Evolutionary conservation across 805 yeast species (phyloP).

Genomic region (Maudiozyma saulgeensis): DNA sequence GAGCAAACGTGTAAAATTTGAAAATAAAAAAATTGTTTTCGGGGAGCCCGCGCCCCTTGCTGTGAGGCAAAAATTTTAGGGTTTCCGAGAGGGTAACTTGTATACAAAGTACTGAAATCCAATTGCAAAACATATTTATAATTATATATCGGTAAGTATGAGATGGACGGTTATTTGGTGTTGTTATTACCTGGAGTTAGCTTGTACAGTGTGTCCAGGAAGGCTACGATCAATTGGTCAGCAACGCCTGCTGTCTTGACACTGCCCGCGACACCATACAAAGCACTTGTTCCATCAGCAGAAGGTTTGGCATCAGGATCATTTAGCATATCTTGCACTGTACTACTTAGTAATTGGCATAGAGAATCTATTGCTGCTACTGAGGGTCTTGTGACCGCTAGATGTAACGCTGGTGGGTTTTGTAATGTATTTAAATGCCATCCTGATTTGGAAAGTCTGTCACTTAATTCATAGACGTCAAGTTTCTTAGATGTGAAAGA

Average conservation of each 20-base stretch:
- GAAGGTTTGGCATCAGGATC: conserved; percentile 23
- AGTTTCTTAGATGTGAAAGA: conserved; percentile 58
- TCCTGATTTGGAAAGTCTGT: conserved; percentile 42
- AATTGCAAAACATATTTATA: not conserved
- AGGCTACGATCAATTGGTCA: conserved; percentile 66
- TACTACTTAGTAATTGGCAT: conserved; percentile 38
- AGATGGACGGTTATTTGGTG: not conserved
- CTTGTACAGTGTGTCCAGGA: conserved; percentile 74
- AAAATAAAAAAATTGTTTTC: too few relatives aligned
- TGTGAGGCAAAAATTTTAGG: not conserved
- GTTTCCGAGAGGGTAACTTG: not conserved
- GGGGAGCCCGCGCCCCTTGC: not conserved
- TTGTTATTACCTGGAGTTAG: conserved; percentile 15
- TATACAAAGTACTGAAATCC: too few relatives aligned
- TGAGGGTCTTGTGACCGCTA: conserved; percentile 75
- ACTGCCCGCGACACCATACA: conserved; percentile 94
- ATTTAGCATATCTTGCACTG: conserved; percentile 35
- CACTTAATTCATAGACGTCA: conserved; percentile 74
- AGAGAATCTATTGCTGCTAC: conserved; percentile 53
- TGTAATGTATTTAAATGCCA: conserved; percentile 90
- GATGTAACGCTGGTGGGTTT: conserved; percentile 81
- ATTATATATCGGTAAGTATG: not conserved
- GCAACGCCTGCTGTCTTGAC: conserved; percentile 77
- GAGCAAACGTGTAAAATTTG: too few relatives aligned
- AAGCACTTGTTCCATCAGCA: conserved; percentile 67